Conservation (phyloP, 2,329 filamentous ascomycete species). For the Aspergillus sp. region DNA sequence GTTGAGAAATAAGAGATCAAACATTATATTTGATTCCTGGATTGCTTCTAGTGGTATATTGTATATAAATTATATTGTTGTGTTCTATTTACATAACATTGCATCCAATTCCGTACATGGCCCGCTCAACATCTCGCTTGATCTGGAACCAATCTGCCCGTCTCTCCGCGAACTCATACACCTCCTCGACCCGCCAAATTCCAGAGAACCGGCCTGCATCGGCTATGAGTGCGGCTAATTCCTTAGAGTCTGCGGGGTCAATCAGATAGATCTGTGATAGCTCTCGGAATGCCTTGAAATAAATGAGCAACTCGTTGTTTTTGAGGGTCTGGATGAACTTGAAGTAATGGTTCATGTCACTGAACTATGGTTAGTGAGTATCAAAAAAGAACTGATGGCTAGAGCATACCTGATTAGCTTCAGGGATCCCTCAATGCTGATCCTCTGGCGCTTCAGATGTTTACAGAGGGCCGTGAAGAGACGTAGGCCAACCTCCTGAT, state of each 20-base stretch:
- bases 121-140: conserved; percentile 82
- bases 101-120: conserved; percentile 96
- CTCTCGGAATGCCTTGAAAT: conserved; percentile 89
- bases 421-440: conserved; percentile 85
- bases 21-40: conserved; percentile 1
- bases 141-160: conserved; percentile 95
- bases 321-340: conserved; percentile 77
- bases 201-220: conserved; percentile 87
- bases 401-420: conserved; percentile 73
- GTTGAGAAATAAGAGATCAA: not conserved
- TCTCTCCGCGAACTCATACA: conserved; percentile 94
- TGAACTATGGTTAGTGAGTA: conserved; percentile 32
- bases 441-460: conserved; percentile 91
- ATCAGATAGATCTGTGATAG: conserved; percentile 95
- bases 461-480: conserved; percentile 93
- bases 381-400: not conserved
- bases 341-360: conserved; percentile 94
- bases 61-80: conserved; percentile 19
- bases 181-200: conserved; percentile 92
- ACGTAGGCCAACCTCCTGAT: conserved; percentile 91
- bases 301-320: conserved; percentile 80
- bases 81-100: conserved; percentile 67
- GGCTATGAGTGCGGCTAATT: conserved; percentile 92
- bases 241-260: conserved; percentile 80
- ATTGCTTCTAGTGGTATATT: conserved; percentile 10